Percentiles rank a stretch among this genome's conserved stretches.
Evolutionary conservation across 2,329 filamentous ascomycete species (phyloP).

Genomic region (Trichoderma breve): DNA sequence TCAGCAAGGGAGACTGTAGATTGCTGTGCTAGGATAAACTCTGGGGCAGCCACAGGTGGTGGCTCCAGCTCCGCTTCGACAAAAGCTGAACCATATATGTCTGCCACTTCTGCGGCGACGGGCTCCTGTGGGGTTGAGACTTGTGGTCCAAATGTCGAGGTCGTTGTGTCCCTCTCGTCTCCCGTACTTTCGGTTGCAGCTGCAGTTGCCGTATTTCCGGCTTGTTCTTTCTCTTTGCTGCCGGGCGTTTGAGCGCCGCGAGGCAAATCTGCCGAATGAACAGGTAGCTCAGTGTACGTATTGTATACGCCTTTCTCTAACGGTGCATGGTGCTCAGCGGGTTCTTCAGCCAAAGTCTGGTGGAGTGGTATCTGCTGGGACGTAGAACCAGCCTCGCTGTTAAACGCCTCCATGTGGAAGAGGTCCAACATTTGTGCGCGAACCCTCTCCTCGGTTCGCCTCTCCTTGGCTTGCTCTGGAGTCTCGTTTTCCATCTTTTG

Average conservation of each 20-base stretch:
- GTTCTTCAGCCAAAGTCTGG: neutral
- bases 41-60: neutral
- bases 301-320: neutral
- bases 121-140: neutral
- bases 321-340: neutral
- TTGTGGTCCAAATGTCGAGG: neutral
- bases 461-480: neutral
- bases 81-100: neutral
- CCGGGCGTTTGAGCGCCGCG: neutral
- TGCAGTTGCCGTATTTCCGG: neutral
- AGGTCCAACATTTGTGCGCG: neutral
- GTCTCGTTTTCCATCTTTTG: constrained; percentile 13
- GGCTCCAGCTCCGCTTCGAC: neutral
- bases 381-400: neutral
- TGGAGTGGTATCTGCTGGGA: neutral
- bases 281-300: neutral
- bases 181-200: neutral
- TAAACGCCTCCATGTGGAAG: neutral
- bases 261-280: neutral
- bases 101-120: neutral
- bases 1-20: constrained; percentile 40
- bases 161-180: neutral
- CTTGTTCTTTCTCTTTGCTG: neutral
- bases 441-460: neutral
- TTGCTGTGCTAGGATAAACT: constrained; percentile 21